Percentiles rank a stretch among this genome's conserved stretches.
These are phyloP conservation scores for Boletellus deceptivus DNA, from an alignment of 1,284 basidiomycete species.

Conservation along the genomic window DNA sequence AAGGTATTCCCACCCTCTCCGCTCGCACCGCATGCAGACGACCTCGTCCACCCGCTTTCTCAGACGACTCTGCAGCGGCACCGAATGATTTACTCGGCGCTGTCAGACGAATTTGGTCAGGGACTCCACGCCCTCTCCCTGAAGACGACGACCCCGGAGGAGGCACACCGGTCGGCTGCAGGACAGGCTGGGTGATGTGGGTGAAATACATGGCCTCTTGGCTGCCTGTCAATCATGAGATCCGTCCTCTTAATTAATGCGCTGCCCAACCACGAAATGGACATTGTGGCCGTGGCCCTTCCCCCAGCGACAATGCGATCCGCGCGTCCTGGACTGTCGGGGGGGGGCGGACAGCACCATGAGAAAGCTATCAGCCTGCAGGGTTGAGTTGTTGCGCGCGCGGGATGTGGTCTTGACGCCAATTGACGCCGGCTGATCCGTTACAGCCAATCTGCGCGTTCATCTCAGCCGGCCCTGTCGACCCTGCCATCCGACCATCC, in stretches of 20 bases:
- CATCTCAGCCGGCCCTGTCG: slow-evolving; percentile 6
- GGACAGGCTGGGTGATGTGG: slow-evolving; percentile 22
- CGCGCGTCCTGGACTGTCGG: slow-evolving; percentile 10
- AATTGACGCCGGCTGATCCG: slow-evolving; percentile 29
- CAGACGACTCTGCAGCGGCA: slow-evolving; percentile 77
- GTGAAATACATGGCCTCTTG: slow-evolving; percentile 20
- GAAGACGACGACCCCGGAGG: slow-evolving; percentile 65
- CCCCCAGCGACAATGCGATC: slow-evolving; percentile 16
- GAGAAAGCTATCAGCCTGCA: slow-evolving; percentile 18
- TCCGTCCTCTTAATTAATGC: slow-evolving; percentile 32
- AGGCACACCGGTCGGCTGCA: slow-evolving; percentile 34
- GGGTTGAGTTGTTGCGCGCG: slow-evolving; percentile 4
- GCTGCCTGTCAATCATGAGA: slow-evolving; percentile 32
- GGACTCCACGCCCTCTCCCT: slow-evolving; percentile 78
- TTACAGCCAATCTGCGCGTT: slow-evolving; percentile 18
- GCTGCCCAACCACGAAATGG: slow-evolving; percentile 18
- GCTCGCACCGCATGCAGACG: slow-evolving; percentile 2
- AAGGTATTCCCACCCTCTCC: slow-evolving; percentile 49
- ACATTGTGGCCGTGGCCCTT: slow-evolving; percentile 15
- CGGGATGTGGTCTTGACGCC: slow-evolving; percentile 9
- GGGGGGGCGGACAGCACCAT: slow-evolving; percentile 10
- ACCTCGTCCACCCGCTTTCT: slow-evolving; percentile 5
- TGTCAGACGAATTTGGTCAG: slow-evolving; percentile 64
- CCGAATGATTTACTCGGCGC: slow-evolving; percentile 67
- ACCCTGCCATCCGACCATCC: neutral